Base-by-base conservation (phyloP, 768 basidiomycete genomes). In the Boletus bicolor region DNA sequence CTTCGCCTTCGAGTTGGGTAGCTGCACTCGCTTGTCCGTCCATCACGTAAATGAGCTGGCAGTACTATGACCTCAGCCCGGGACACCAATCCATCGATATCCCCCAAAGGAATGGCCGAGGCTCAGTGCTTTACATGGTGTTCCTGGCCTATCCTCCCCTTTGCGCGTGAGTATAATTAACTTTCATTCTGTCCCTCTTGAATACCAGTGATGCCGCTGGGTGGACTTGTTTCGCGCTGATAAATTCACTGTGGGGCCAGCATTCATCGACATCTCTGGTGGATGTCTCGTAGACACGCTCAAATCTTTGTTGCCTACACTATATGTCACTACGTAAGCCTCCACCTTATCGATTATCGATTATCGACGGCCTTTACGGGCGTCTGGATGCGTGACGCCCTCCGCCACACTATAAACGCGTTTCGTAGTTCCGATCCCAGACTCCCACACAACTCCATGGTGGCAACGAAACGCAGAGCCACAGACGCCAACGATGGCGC, bases 391-490 rank as follows among this genome's bases (percentile, higher is more conserved):
- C 7, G 63, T 71, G 57, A 69, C 51, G 36, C 17, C 57, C 69
- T 51, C 35, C 0, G 61, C 70, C 60, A 71, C 70, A 38, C 36
- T 49, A 57, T 54, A 47, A 53, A 47, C 59, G 48, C 58, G 63
- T 65, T 24, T 24, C 21, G 21, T 24, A 24, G 21, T 24, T 24
- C 21, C 21, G 21, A 24, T 24, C 21, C 21, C 21, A 24, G 21
- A 54, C 41, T 35, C 36, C 17, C 38, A 35, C 36, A n/a, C 42
- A 15, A 28, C 30, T 28, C 24, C 34, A 69, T 64, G 57, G 50
- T 45, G 2, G 50, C 51, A 32, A 55, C 59, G 35, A 81, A 81
- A 61, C 76, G 79, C 56, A 76, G 74, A 61, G 65, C 49, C 26
- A 30, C 65, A 21, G 69, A 73, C 53, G 60, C 71, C 4, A 21